Base-by-base conservation (phyloP, 106 monocot species). In the Phalaenopsis aphrodite region DNA sequence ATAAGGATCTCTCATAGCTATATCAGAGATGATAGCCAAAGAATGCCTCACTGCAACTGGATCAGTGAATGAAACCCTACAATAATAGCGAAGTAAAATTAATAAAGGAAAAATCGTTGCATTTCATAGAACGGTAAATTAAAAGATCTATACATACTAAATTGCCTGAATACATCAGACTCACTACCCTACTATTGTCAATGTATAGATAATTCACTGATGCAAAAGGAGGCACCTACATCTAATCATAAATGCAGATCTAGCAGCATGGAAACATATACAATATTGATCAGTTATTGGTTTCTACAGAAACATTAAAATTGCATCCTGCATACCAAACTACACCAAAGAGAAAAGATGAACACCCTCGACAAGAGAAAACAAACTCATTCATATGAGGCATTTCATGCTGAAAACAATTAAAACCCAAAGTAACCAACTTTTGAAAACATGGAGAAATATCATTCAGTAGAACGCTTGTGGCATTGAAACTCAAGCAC, bases 31-130 rank as follows among this genome's bases (percentile, higher is more conserved):
- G 19, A 98, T 94, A 78, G 94, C 84, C 61, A 98, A 72, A 8
- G 94, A 57, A 88, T 98, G 98, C 76, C 98, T 92, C 48, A 98
- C 94, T 66, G 92, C 98, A 87, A 98, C 88, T 57, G 94, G 98
- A 84, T 98, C 98, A 78, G 94, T 86, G 88, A 94, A 98, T 77
- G 90, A 91, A 80, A 94, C 76, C 88, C 98, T 98, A 69, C 83
- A 94, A 36, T 75, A 17, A 86, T 46, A 72, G 47, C 10, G 72
- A 76, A 56, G 38, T 80, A 14, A 46, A 81, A 78, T 49, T 64
- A 41, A 42, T 74, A n/a, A 45, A 76, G 19, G 76, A 30, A 30
- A 3, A 17, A n/a, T 75, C 75, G 46, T 75, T 75, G 47, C 11
- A 76, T 76, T 24, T 18, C 7, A 49, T 48, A 21, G 21, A 76